These are phyloP conservation scores for Tricholomella constricta DNA, from an alignment of 768 basidiomycete genomes.

Conservation along the genomic window DNA sequence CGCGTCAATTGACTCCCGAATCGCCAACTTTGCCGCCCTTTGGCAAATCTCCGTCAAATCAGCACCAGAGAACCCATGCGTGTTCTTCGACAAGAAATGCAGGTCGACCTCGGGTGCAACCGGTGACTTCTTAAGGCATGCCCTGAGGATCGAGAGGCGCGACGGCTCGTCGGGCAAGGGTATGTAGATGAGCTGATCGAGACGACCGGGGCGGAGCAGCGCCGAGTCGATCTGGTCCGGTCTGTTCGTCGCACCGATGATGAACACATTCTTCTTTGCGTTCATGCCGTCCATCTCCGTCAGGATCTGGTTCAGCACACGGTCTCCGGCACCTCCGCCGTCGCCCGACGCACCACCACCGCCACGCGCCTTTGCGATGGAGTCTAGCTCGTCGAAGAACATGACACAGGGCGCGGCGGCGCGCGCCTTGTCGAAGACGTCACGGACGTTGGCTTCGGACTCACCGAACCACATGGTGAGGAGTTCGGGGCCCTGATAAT, in stretches of 20 bases:
- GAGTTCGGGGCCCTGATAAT: conserved; percentile 82
- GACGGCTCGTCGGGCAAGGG: conserved; percentile 95
- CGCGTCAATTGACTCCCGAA: conserved; percentile 91
- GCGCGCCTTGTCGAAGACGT: conserved; percentile 99
- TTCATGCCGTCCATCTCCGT: conserved; percentile 99
- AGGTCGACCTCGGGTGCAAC: conserved; percentile 83
- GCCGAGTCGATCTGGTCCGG: conserved; percentile 96
- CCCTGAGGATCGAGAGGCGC: conserved; percentile 88
- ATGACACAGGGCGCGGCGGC: conserved; percentile 99
- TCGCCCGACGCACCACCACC: conserved; percentile 79
- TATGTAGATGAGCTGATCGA: conserved; percentile 99
- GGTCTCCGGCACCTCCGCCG: conserved; percentile 95
- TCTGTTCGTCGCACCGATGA: conserved; percentile 95
- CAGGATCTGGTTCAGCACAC: conserved; percentile 95
- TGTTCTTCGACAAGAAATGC: conserved; percentile 82
- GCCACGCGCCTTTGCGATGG: conserved; percentile 97
- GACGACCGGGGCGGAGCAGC: conserved; percentile 93
- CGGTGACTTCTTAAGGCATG: conserved; percentile 90
- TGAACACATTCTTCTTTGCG: conserved; percentile 98
- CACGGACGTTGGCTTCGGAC: conserved; percentile 99
- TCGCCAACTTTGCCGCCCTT: conserved; percentile 95
- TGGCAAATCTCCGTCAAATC: conserved; percentile 99
- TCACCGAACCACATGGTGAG: conserved; percentile 99
- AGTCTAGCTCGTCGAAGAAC: conserved; percentile 99
- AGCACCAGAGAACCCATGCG: conserved; percentile 98